Evolutionary conservation across 805 yeast species (phyloP), one percentile per base, ranked within the genome.

Genomic region (Pichia sporocuriosa): DNA sequence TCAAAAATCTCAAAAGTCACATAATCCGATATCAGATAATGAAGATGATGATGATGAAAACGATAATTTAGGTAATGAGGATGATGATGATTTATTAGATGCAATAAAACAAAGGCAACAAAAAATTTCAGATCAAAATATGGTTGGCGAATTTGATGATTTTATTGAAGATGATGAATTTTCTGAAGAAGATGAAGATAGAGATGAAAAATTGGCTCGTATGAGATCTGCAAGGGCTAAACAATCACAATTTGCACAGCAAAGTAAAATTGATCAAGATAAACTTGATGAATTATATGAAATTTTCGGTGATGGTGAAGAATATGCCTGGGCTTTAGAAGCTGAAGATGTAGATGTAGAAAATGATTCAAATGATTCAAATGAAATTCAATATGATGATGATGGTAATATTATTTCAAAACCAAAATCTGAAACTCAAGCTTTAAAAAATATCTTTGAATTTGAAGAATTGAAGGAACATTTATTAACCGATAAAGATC

Each of bases 131-230:
- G 20, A 40, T 32, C 40, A 35, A 15, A 30, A 35, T 31, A 12
- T 45, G 13, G 33, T 47, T 58, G 42, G 62, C 62, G 97, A 93
- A 62, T 79, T 90, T 54, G 98, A 88, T 59, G 98, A 89, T 58
- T 93, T 93, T 65, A 93, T 93, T 52, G 98, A 90, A 63, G 97
- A 90, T 47, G 98, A 93, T 62, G 97, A 89, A 60, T 83, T 84
- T 56, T 85, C 94, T 8, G 97, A 87, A 56, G 95, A 88, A 56
- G 87, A 81, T 53, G 88, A 81, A 48, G 83, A 77, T 43, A 65
- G 75, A 17, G 68, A 72, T 40, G 75, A 69, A 46, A 49, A 58
- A 36, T 46, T 60, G 11, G 67, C 67, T 15, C 52, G 65, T 45
- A 58, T 59, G 59, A 51, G 66, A 46, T 58, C 63, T 2, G 57